These are phyloP conservation scores for Psidium friedrichsthalianum DNA, from an alignment of 345 rosid species.

Conservation along the genomic window DNA sequence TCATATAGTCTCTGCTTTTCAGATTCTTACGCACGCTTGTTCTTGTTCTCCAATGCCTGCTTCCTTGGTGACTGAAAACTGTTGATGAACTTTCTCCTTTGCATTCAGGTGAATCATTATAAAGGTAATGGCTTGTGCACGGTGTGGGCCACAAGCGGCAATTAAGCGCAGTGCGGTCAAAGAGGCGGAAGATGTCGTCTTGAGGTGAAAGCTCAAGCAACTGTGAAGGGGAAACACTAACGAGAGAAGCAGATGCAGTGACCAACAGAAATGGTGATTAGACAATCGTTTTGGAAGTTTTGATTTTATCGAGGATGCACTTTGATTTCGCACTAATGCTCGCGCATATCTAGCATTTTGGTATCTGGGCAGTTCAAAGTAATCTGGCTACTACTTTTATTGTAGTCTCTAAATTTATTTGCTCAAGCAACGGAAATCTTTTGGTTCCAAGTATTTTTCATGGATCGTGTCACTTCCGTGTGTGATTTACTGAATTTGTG, in stretches of 20 bases:
- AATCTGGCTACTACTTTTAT: neutral
- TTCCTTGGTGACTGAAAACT: neutral
- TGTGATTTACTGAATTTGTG: neutral
- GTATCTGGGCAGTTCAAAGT: neutral
- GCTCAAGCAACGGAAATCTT: neutral
- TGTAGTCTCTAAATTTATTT: neutral
- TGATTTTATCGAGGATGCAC: neutral
- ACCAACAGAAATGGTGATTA: conserved; percentile 37
- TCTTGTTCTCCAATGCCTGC: neutral
- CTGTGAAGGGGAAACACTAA: conserved; percentile 37
- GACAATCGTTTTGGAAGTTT: neutral
- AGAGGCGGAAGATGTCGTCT: conserved; percentile 15
- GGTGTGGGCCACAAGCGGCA: conserved; percentile 4
- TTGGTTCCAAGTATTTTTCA: neutral
- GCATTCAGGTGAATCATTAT: conserved; percentile 18
- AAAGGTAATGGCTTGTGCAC: conserved; percentile 8
- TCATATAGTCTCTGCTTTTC: neutral
- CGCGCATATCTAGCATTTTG: neutral
- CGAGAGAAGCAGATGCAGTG: conserved; percentile 28
- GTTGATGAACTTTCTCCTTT: neutral
- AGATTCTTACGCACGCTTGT: neutral
- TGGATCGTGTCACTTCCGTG: neutral
- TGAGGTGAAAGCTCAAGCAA: conserved; percentile 31
- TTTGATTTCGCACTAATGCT: neutral
- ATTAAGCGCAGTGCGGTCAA: conserved; percentile 5